Evolutionary conservation across 1,284 basidiomycete species (phyloP), one percentile per base, ranked within the genome.

Genomic region (Abortiporus biennis): DNA sequence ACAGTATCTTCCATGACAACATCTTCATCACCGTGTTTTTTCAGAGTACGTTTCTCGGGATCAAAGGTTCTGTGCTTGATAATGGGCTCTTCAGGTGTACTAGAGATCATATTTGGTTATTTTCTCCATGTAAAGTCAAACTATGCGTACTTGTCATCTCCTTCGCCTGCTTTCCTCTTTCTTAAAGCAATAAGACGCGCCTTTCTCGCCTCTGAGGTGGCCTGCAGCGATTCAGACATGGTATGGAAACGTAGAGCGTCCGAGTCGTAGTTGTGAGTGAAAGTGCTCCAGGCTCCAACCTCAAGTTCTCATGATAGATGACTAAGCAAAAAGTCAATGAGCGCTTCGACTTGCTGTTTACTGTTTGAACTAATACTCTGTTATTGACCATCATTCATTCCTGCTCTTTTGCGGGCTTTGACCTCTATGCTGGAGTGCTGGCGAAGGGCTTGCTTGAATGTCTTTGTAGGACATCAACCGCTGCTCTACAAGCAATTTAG

Each of bases 1-100:
- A 98, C 80, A 0, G 94, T 97, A 51, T 93, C 88, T 52, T 85
- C 76, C 55, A 79, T 74, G 36, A 76, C 76, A 8, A 67, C 70
- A 48, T 74, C 74, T n/a, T n/a, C n/a, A 37, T 74, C 73, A 39
- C 67, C 65, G 50, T 71, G 78, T 59, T 87, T 90, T 54, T 79
- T 78, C 46, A 88, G 58, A 47, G 87, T 80, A 37, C 89, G 77
- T 3, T 86, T 85, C 47, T 81, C 79, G 4, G 89, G 88, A 62
- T 95, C 91, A 62, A 88, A 95, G 55, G 92, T 92, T 34, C 92
- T 77, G 52, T 73, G 79, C 55, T 82, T 82, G 45, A 94, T 71
- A 44, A 90, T 66, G 22, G 81, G 69, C 46, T 74, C 74, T 33
- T 54, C 57, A 3, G 40, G 38, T 35, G 46, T 52, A 21, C 54